A percentile compares a stretch with the other conserved stretches of the same genome.
Conservation (phyloP, 768 basidiomycete species). For the Cyclocybe aegerita region DNA sequence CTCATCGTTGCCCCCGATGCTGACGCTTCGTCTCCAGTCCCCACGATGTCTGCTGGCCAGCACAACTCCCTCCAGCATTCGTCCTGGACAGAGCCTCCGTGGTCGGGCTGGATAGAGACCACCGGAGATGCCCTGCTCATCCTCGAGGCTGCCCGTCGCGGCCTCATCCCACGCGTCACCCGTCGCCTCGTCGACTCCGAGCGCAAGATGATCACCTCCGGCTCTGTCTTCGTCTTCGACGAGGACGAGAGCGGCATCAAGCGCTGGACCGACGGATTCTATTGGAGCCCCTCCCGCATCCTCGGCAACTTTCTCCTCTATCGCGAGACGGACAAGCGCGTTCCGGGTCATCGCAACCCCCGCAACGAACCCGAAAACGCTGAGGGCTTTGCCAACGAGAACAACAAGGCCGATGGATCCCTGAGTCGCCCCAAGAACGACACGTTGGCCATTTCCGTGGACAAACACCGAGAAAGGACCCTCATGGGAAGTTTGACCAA, state of each 20-base stretch:
- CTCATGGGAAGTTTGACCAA: conserved; percentile 91
- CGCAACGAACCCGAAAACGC: conserved; percentile 39
- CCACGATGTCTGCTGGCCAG: conserved; percentile 37
- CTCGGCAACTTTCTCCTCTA: conserved; percentile 95
- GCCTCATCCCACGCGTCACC: conserved; percentile 89
- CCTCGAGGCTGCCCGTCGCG: conserved; percentile 89
- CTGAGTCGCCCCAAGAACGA: conserved; percentile 68
- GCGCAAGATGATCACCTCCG: conserved; percentile 88
- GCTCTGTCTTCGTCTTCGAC: conserved; percentile 96
- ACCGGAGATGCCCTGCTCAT: conserved; percentile 96
- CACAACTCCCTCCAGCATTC: conserved; percentile 33
- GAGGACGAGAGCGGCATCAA: conserved; percentile 98
- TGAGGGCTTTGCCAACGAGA: conserved; percentile 26
- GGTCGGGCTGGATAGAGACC: conserved; percentile 93
- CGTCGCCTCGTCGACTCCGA: conserved; percentile 91
- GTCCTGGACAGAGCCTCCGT: conserved; percentile 85
- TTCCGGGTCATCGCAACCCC: conserved; percentile 57
- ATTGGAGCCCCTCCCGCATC: conserved; percentile 92
- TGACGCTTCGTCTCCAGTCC: conserved; percentile 22
- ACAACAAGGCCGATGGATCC: conserved; percentile 20
- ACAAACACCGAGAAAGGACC: conserved; percentile 75
- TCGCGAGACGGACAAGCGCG: conserved; percentile 88
- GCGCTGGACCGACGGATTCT: conserved; percentile 96
- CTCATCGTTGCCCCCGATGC: conserved; percentile 22
- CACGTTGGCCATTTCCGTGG: conserved; percentile 43